Evolutionary conservation across 2,329 filamentous ascomycete genomes (phyloP).

Genomic region (Blumeria graminis): DNA sequence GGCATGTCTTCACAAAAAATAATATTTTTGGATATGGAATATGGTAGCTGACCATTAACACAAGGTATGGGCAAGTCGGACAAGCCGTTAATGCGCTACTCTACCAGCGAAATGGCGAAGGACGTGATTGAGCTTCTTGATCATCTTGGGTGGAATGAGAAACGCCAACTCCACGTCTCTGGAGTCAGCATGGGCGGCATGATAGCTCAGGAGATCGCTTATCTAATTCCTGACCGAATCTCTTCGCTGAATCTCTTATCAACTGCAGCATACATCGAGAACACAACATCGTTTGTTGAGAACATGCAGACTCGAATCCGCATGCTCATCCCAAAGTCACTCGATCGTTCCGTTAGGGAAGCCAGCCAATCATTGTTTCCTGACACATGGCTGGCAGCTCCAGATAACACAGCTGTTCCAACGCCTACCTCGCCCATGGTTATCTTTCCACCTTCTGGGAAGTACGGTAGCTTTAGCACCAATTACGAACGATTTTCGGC

Average conservation of each 20-base stretch:
- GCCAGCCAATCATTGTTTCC: slow-evolving; percentile 44
- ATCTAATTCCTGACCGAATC: slow-evolving; percentile 25
- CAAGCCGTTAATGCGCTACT: slow-evolving; percentile 55
- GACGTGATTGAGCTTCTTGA: slow-evolving; percentile 48
- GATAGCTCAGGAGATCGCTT: slow-evolving; percentile 64
- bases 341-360: slow-evolving; percentile 40
- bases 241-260: slow-evolving; percentile 33
- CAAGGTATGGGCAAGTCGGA: slow-evolving; percentile 49
- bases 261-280: slow-evolving; percentile 35
- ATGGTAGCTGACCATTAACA: neutral
- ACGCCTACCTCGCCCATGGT: slow-evolving; percentile 18
- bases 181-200: slow-evolving; percentile 77
- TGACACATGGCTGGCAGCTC: slow-evolving; percentile 31
- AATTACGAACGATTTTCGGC: slow-evolving; percentile 70
- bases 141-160: slow-evolving; percentile 42
- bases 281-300: slow-evolving; percentile 35
- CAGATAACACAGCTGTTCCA: slow-evolving; percentile 33
- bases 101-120: slow-evolving; percentile 62
- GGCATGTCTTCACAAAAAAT: slow-evolving; percentile 16
- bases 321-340: slow-evolving; percentile 43
- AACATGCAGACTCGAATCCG: slow-evolving; percentile 33
- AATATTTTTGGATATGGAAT: neutral
- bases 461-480: slow-evolving; percentile 35
- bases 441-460: slow-evolving; percentile 14
- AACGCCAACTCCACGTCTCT: slow-evolving; percentile 38